Evolutionary conservation across 1,284 basidiomycete genomes (phyloP), one percentile per base, ranked within the genome.

Genomic region (Ceratobasidium sp.): DNA sequence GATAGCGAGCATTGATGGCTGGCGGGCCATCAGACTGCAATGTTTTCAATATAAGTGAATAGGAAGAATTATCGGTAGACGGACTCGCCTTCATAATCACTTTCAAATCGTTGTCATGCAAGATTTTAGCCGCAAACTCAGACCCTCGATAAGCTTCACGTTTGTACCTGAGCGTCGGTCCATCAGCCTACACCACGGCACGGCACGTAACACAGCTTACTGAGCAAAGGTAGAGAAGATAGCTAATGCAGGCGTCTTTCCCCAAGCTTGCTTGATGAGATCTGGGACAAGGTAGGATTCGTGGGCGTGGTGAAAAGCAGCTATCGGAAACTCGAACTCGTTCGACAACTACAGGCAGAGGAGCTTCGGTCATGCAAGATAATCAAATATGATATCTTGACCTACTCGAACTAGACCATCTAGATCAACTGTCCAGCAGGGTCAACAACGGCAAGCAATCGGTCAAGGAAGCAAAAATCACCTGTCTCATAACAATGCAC

Each of bases 211-310:
- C 79, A 88, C 86, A 86, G 83, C 83, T 80, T 86, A 88, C 54
- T 89, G 85, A 74, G 86, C 86, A 79, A 88, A 88, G 3, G 91
- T 92, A 1, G 92, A 91, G 46, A 96, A 96, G 68, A 96, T 85
- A 4, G 94, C 94, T 48, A 91, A 85, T 14, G 92, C 92, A 2
- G 94, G 94, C 10, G 88, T 87, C 18, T 85, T 83, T 48, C 70
- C 91, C 81, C 91, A 94, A 1, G 91, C 88, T 82, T 88, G 86
- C 83, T 94, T 95, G 75, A 97, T 86, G 2, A 94, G 84, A 55
- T 91, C 91, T 0, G 95, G 94, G 33, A 95, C 91, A n/a, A 97
- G 89, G 83, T 94, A 97, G 0, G 95, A 91, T 83, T 95, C 94
- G 80, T 91, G 90, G 0, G 96, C 95, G 82, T 96, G 95, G 83